Evolutionary conservation across 1,139 yeast species (phyloP).

Genomic region (Saccharomycopsis hybrid): DNA sequence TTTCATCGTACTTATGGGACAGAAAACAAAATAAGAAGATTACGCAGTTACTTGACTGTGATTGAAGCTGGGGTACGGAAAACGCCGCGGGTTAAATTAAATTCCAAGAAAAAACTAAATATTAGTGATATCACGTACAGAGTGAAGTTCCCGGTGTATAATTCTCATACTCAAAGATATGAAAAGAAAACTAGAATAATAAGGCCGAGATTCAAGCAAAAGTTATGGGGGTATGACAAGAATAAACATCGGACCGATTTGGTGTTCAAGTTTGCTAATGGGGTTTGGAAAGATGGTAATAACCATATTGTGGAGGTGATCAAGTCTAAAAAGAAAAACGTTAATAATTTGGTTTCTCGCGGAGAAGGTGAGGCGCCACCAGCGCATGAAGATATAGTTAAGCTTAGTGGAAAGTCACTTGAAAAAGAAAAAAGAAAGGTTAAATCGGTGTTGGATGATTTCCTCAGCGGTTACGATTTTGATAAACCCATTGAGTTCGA

Average conservation of each 20-base stretch:
- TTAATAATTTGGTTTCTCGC: slow-evolving; percentile 17
- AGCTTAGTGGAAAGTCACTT: slow-evolving; percentile 27
- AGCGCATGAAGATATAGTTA: slow-evolving; percentile 25
- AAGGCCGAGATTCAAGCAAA: slow-evolving; percentile 58
- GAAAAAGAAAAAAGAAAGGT: slow-evolving; percentile 34
- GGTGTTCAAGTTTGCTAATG: slow-evolving; percentile 49
- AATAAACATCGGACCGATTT: slow-evolving; percentile 54
- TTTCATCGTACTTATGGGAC: slow-evolving; percentile 30
- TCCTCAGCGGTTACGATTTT: slow-evolving; percentile 50
- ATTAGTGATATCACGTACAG: slow-evolving; percentile 48
- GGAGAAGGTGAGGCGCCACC: slow-evolving; percentile 15
- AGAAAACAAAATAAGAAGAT: slow-evolving; percentile 37
- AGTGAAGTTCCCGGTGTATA: slow-evolving; percentile 35
- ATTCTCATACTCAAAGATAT: slow-evolving; percentile 27
- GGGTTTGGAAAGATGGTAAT: slow-evolving; percentile 78
- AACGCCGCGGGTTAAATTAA: slow-evolving; percentile 41
- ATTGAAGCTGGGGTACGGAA: slow-evolving; percentile 59
- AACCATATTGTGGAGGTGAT: slow-evolving; percentile 64
- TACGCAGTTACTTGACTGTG: slow-evolving; percentile 40
- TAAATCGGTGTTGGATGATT: slow-evolving; percentile 44
- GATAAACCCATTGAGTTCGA: slow-evolving; percentile 54
- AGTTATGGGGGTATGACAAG: slow-evolving; percentile 87
- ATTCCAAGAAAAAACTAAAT: slow-evolving; percentile 9
- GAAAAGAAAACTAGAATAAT: slow-evolving; percentile 30
- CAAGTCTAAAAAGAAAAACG: neutral